Percentiles rank a stretch among this genome's conserved stretches.
Conservation (phyloP, 495 filamentous ascomycete species). For the Chaetomium fimeti region DNA sequence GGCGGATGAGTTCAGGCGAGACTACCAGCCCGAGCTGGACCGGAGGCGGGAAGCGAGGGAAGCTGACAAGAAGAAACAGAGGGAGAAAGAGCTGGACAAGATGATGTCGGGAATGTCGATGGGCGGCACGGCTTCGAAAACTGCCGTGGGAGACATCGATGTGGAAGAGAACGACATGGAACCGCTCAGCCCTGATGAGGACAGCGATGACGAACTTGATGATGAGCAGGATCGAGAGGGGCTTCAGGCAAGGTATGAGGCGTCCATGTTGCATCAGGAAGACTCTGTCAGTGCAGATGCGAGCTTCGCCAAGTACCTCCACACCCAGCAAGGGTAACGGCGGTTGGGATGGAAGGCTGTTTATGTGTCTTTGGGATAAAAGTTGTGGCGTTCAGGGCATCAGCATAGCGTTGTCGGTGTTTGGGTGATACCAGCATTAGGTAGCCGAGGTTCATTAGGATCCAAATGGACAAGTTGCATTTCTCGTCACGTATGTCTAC, state of each 20-base stretch:
- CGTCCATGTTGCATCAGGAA: conserved; percentile 51
- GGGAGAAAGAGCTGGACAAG: conserved; percentile 80
- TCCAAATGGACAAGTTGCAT: not conserved
- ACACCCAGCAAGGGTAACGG: conserved; percentile 33
- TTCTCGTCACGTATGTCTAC: conserved; percentile 1
- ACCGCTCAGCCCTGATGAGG: conserved; percentile 43
- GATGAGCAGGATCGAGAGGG: conserved; percentile 57
- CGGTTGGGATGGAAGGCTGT: not conserved
- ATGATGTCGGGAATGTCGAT: conserved; percentile 95
- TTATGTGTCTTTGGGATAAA: not conserved
- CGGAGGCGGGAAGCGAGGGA: conserved; percentile 71
- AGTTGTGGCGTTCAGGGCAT: not conserved
- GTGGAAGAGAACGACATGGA: conserved; percentile 60
- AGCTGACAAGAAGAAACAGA: conserved; percentile 62
- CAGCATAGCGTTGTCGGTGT: conserved; percentile 28
- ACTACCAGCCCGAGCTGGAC: conserved; percentile 92
- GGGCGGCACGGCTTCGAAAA: conserved; percentile 36
- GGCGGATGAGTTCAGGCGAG: conserved; percentile 80
- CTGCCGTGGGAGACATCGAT: conserved; percentile 42
- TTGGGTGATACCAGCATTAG: conserved; percentile 44
- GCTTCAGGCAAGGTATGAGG: conserved; percentile 59
- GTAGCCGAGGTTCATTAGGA: conserved; percentile 15
- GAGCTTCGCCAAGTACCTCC: conserved; percentile 61
- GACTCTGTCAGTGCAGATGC: conserved; percentile 52
- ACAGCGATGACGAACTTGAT: conserved; percentile 51